Percentiles rank a stretch among this genome's conserved stretches.
phyloP scores from a whole-genome alignment of 176 grass and related monocot species.

The Aegilops longissima region DNA sequence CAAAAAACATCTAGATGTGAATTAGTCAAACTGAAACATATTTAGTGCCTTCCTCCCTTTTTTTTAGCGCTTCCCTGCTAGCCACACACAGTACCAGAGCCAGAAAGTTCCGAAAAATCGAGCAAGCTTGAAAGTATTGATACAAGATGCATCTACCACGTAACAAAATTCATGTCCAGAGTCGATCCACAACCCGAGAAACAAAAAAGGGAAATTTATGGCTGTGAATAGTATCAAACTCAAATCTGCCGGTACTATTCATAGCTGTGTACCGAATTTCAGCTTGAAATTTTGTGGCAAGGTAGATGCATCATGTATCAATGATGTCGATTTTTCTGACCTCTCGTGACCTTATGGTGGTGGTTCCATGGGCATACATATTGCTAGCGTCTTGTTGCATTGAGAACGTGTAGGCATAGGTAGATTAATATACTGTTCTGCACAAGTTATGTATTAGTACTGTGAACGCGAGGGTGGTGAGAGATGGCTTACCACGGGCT shows the following conservation, averaged over 20 bases:
- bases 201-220: background rate
- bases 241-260: background rate
- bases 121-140: background rate
- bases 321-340: background rate
- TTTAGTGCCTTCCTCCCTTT: background rate
- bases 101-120: background rate
- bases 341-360: background rate
- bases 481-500: background rate
- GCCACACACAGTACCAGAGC: background rate
- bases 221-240: background rate
- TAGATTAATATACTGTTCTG: background rate
- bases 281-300: background rate
- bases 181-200: background rate
- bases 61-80: background rate
- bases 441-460: background rate
- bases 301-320: background rate
- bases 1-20: no score
- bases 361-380: background rate
- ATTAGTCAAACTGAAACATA: background rate
- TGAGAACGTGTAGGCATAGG: background rate
- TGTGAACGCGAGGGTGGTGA: background rate
- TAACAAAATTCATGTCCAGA: background rate
- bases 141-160: background rate
- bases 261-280: background rate
- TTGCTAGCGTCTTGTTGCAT: background rate